phyloP scores from a whole-genome alignment of 768 basidiomycete species.

The Heimioporus sp. region DNA sequence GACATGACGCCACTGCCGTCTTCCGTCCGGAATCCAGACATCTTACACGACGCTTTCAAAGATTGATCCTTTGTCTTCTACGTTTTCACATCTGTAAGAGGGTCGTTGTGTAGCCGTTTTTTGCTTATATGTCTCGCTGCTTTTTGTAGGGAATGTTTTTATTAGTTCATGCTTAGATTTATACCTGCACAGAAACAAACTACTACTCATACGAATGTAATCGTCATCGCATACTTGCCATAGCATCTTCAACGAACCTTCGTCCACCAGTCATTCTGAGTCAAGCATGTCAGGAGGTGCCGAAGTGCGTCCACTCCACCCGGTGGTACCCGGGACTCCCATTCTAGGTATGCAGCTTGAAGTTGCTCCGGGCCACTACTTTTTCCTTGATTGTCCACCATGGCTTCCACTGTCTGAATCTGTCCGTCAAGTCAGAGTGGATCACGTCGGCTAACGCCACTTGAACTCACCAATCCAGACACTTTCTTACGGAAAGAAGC shows the following conservation, averaged over 20 bases:
- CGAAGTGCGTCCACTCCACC: conserved; percentile 56
- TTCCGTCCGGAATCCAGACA: conserved; percentile 4
- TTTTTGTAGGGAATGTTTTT: conserved; percentile 6
- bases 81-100: neutral
- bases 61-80: conserved; percentile 16
- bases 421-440: conserved; percentile 25
- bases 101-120: conserved; percentile 7
- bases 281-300: conserved; percentile 53
- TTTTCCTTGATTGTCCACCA: conserved; percentile 52
- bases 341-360: conserved; percentile 22
- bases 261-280: conserved; percentile 60
- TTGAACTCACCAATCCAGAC: conserved; percentile 50
- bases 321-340: conserved; percentile 36
- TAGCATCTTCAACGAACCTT: neutral
- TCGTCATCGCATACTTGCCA: conserved; percentile 7
- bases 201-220: conserved; percentile 9
- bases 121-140: conserved; percentile 8
- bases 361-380: conserved; percentile 16
- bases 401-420: conserved; percentile 53
- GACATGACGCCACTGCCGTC: conserved; percentile 30
- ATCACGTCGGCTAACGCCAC: neutral
- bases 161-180: conserved; percentile 26
- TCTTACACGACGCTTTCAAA: conserved; percentile 36
- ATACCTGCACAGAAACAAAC: conserved; percentile 5
- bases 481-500: conserved; percentile 54